Percentiles rank a stretch among this genome's conserved stretches.
Conservation (phyloP, 2,329 filamentous ascomycete species). For the Claviceps africana region DNA sequence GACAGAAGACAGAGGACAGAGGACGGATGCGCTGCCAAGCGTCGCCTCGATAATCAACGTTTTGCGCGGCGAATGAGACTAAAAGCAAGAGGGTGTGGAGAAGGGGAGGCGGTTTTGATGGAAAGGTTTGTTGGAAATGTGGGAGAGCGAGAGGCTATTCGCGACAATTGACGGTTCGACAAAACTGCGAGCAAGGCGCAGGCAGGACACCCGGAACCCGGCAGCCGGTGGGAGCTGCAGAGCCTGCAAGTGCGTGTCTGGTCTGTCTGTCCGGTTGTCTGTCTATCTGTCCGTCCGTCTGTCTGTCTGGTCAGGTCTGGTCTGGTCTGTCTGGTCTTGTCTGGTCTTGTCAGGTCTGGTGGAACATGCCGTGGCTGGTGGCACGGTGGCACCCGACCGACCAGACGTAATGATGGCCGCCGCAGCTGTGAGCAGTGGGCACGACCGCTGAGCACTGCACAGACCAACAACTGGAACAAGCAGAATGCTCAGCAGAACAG, state of each 20-base stretch:
- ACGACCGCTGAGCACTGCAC: no score
- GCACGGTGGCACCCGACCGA: background rate
- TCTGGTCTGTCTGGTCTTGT: no score
- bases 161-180: constrained; percentile 4
- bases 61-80: background rate
- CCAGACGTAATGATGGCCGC: background rate
- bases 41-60: background rate
- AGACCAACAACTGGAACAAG: no score
- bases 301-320: no score
- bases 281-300: no score
- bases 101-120: no score
- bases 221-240: background rate
- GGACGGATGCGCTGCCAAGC: constrained; percentile 2
- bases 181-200: background rate
- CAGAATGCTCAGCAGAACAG: background rate
- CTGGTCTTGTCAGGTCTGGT: background rate
- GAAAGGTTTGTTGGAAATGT: background rate
- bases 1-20: constrained; percentile 1
- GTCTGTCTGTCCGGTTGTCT: no score
- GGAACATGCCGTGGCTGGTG: background rate
- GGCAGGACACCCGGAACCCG: background rate
- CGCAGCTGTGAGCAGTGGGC: background rate
- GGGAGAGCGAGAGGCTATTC: constrained; percentile 6
- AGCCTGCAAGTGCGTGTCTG: background rate
- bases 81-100: background rate